Conservation (phyloP, 1,284 basidiomycete genomes). For the Phellopilus nigrolimitatus region DNA sequence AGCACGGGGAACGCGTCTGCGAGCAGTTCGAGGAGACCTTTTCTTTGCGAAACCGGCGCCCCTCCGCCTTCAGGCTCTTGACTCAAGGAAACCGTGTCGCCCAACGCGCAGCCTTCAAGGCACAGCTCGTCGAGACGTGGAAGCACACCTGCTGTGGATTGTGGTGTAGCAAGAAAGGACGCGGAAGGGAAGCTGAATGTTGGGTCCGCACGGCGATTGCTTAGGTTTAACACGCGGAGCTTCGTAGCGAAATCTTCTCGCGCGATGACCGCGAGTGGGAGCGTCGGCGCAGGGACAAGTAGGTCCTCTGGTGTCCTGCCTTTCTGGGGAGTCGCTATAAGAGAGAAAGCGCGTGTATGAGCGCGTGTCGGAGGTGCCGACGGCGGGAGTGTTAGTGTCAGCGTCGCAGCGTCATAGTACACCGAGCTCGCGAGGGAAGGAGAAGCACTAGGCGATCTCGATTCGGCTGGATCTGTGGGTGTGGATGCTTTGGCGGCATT, state of each 20-base stretch:
- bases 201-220: constrained; percentile 59
- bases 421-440: constrained; percentile 45
- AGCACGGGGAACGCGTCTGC: constrained; percentile 64
- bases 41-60: constrained; percentile 39
- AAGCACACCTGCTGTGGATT: constrained; percentile 38
- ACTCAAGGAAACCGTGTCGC: constrained; percentile 48
- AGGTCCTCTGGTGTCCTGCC: constrained; percentile 39
- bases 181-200: constrained; percentile 49
- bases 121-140: constrained; percentile 65
- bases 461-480: constrained; percentile 13
- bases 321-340: constrained; percentile 31
- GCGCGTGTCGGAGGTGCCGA: constrained; percentile 44
- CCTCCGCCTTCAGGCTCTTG: constrained; percentile 26
- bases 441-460: constrained; percentile 21
- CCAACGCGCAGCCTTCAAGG: constrained; percentile 64
- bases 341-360: constrained; percentile 61
- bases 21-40: constrained; percentile 53
- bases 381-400: constrained; percentile 60
- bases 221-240: constrained; percentile 56
- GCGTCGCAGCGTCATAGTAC: constrained; percentile 50
- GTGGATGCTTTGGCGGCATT: constrained; percentile 26
- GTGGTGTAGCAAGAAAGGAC: constrained; percentile 23
- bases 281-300: constrained; percentile 56
- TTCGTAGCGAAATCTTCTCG: constrained; percentile 56
- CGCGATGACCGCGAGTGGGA: constrained; percentile 58